These are phyloP conservation scores for Litchi chinensis DNA, from an alignment of 345 rosid genomes.

Conservation along the genomic window DNA sequence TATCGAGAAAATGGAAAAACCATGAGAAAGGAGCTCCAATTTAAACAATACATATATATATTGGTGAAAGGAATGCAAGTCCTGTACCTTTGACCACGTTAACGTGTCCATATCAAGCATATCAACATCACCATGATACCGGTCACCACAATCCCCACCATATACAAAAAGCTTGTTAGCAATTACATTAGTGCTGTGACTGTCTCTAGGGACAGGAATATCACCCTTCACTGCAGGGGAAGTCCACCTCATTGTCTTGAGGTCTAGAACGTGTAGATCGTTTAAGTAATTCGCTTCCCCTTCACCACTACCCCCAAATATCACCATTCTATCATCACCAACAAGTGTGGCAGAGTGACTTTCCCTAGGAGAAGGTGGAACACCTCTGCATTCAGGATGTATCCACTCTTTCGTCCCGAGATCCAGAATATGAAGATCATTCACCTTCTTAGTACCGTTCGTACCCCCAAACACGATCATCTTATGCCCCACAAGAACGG, in stretches of 20 bases:
- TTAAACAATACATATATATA: not conserved
- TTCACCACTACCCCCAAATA: slow-evolving; percentile 85
- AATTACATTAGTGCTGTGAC: slow-evolving; percentile 60
- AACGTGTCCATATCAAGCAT: slow-evolving; percentile 49
- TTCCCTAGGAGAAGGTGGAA: slow-evolving; percentile 65
- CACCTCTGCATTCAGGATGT: slow-evolving; percentile 47
- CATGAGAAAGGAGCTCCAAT: not conserved
- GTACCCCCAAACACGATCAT: slow-evolving; percentile 83
- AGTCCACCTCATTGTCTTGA: slow-evolving; percentile 63
- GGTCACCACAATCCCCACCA: slow-evolving; percentile 77
- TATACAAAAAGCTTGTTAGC: slow-evolving; percentile 55
- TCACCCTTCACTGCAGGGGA: slow-evolving; percentile 58
- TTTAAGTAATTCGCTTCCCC: slow-evolving; percentile 76
- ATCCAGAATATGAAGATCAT: slow-evolving; percentile 65
- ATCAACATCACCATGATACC: slow-evolving; percentile 64
- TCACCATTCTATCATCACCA: slow-evolving; percentile 47
- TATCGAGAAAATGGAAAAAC: slow-evolving; percentile 29
- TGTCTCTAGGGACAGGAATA: slow-evolving; percentile 71
- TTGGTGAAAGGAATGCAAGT: not conserved
- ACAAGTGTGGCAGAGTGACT: slow-evolving; percentile 72
- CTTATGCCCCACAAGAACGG: slow-evolving; percentile 53
- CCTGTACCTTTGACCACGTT: slow-evolving; percentile 65
- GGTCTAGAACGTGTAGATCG: slow-evolving; percentile 67
- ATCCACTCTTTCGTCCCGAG: slow-evolving; percentile 59
- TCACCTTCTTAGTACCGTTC: slow-evolving; percentile 68